These are phyloP conservation scores for Colletotrichum karsti DNA, from an alignment of 2,329 filamentous ascomycete species.

Conservation along the genomic window DNA sequence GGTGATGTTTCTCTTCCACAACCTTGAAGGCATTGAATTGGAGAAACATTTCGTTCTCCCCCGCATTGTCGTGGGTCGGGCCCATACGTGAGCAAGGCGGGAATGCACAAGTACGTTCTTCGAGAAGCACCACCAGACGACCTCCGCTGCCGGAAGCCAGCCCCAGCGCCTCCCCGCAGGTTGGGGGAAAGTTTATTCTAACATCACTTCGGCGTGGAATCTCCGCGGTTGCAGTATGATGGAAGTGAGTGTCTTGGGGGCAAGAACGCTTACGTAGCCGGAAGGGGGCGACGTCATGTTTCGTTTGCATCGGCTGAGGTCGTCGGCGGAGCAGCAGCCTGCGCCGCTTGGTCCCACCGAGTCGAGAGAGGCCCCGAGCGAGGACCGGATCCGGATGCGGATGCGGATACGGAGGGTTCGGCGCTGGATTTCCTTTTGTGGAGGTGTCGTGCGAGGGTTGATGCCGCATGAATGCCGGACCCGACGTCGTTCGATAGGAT, in stretches of 20 bases:
- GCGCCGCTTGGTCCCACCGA: neutral
- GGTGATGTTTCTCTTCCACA: neutral
- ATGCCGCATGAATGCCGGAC: neutral
- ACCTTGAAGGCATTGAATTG: neutral
- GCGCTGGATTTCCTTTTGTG: neutral
- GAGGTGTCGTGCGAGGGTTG: neutral
- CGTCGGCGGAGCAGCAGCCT: neutral
- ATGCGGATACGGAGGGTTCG: constrained; percentile 21
- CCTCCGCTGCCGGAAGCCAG: no score
- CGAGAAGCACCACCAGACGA: neutral
- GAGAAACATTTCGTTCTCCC: neutral
- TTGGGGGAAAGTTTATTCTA: neutral
- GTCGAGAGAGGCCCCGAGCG: neutral
- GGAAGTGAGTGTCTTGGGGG: no score
- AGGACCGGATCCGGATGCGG: constrained; percentile 12
- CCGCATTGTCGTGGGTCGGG: neutral
- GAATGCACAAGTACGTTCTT: neutral
- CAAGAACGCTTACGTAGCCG: neutral
- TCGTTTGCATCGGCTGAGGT: neutral
- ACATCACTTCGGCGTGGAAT: neutral
- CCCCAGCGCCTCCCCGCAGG: no score
- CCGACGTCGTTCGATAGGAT: neutral
- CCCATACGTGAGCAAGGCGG: neutral
- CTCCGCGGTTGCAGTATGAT: no score
- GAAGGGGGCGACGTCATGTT: neutral